A percentile compares a stretch with the other conserved stretches of the same genome.
Conservation (phyloP, 345 rosid species). For the Gossypium thurberi region DNA sequence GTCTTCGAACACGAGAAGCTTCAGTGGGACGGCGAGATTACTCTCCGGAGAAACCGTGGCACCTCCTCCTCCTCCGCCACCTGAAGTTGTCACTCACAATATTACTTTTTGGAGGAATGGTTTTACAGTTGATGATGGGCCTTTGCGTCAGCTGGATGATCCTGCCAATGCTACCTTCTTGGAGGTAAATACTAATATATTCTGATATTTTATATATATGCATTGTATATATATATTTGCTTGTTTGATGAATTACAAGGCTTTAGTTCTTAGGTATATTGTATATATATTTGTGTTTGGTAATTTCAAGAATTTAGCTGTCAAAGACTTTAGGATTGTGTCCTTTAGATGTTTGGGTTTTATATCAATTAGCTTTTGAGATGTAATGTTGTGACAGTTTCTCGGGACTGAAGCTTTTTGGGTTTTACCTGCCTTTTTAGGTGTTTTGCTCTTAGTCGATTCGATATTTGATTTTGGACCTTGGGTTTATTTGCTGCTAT, state of each 20-base stretch:
- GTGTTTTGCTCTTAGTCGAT: not conserved
- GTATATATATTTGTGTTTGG: not conserved
- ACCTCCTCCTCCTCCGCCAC: slow-evolving; percentile 48
- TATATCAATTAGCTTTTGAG: not conserved
- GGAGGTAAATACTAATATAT: slow-evolving; percentile 46
- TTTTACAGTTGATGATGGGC: slow-evolving; percentile 87
- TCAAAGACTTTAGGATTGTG: not conserved
- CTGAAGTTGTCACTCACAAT: slow-evolving; percentile 53
- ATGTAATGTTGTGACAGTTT: not conserved
- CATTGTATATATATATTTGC: not conserved
- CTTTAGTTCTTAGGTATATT: not conserved
- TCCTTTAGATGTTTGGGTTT: not conserved
- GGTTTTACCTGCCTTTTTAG: not conserved
- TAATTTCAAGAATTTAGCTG: not conserved
- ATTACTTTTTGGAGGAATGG: slow-evolving; percentile 89
- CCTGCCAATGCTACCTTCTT: slow-evolving; percentile 71
- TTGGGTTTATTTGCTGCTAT: not conserved
- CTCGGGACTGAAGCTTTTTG: not conserved
- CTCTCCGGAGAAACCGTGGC: slow-evolving; percentile 68
- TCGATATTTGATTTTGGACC: not conserved
- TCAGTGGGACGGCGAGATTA: slow-evolving; percentile 65
- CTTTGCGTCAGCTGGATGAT: slow-evolving; percentile 64
- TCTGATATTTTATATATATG: not conserved
- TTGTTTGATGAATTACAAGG: not conserved
- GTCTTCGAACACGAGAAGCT: slow-evolving; percentile 58